Percentiles rank a stretch among this genome's conserved stretches.
These are phyloP conservation scores for Chaetomium sp. DNA, from an alignment of 2,329 filamentous ascomycete genomes.

Conservation along the genomic window DNA sequence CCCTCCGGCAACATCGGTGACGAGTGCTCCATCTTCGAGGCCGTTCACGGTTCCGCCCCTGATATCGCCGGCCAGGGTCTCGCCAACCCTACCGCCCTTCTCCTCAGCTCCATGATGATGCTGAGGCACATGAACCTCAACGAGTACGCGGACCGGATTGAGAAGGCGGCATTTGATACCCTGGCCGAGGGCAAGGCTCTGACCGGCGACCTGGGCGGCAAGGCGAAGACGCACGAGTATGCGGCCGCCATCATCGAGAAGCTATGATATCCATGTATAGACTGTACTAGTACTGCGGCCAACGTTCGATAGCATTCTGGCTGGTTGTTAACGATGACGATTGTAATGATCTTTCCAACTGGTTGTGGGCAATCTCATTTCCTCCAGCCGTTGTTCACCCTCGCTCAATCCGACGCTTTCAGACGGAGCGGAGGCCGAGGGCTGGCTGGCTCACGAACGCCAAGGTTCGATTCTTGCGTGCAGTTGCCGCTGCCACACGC, in stretches of 20 bases:
- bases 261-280: slow-evolving; percentile 46
- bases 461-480: no score
- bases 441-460: no score
- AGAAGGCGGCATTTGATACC: slow-evolving; percentile 93
- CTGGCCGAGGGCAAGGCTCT: slow-evolving; percentile 94
- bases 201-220: slow-evolving; percentile 94
- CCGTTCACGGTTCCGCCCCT: slow-evolving; percentile 94
- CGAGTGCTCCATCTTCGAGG: slow-evolving; percentile 99
- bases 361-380: background rate
- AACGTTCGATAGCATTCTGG: slow-evolving; percentile 26
- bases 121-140: slow-evolving; percentile 94
- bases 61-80: slow-evolving; percentile 96
- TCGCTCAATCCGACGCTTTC: background rate
- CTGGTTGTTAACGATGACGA: slow-evolving; percentile 26
- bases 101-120: slow-evolving; percentile 99
- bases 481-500: no score
- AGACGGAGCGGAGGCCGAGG: no score
- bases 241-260: slow-evolving; percentile 83
- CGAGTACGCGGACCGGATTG: slow-evolving; percentile 82
- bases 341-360: slow-evolving; percentile 20
- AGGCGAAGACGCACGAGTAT: slow-evolving; percentile 94
- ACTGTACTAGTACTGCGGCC: slow-evolving; percentile 30
- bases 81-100: slow-evolving; percentile 94
- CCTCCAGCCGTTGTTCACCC: no score
- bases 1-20: slow-evolving; percentile 98